phyloP scores from a whole-genome alignment of 345 rosid genomes.

The Camelina sativa region DNA sequence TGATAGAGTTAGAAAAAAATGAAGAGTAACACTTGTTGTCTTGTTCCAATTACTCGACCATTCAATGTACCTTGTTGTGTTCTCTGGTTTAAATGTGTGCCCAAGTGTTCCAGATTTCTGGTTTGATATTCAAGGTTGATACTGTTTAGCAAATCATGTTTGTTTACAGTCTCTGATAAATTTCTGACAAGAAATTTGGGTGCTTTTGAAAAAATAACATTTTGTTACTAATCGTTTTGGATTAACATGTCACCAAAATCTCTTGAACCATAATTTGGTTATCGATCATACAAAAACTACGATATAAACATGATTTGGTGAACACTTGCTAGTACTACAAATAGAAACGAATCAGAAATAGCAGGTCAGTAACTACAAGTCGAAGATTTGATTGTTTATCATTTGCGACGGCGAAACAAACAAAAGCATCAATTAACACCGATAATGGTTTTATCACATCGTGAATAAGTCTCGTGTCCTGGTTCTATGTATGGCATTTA shows the following conservation, averaged over 20 bases:
- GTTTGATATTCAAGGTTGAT: too few relatives aligned
- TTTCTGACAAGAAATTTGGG: not conserved
- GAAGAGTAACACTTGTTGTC: constrained; percentile 6
- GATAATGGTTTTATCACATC: too few relatives aligned
- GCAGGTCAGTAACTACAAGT: too few relatives aligned
- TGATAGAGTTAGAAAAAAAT: not conserved
- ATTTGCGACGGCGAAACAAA: too few relatives aligned
- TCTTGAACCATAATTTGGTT: not conserved
- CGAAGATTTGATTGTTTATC: too few relatives aligned
- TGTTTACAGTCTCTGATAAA: not conserved
- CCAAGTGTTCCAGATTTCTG: constrained; percentile 9
- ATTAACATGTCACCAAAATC: not conserved
- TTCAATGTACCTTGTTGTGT: constrained; percentile 9
- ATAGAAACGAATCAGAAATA: not conserved
- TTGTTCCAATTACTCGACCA: not conserved
- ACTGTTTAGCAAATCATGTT: not conserved
- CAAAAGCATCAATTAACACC: too few relatives aligned
- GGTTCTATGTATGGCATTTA: too few relatives aligned
- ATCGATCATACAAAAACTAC: not conserved
- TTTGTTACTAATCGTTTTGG: not conserved
- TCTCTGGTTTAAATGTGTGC: not conserved
- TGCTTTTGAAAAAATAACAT: too few relatives aligned
- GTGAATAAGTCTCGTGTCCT: too few relatives aligned
- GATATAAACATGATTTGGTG: not conserved
- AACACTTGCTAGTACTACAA: not conserved